phyloP scores from a whole-genome alignment of 176 grass and related monocot genomes.

The Zea luxurians region DNA sequence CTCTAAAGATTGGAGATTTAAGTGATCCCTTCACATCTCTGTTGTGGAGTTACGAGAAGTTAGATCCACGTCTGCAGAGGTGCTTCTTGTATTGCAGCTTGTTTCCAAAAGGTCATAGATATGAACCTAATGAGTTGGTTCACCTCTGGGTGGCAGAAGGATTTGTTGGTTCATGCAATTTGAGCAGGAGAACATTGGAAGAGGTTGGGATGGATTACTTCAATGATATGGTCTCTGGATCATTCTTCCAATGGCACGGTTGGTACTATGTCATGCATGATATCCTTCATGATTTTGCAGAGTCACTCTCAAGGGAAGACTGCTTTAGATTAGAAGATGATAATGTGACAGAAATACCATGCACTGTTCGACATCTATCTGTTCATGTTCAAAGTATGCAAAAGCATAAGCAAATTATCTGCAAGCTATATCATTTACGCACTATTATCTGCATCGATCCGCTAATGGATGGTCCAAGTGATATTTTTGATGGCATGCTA shows the following conservation, averaged over 20 bases:
- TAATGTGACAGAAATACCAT: neutral
- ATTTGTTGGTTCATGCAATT: neutral
- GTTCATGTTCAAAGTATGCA: neutral
- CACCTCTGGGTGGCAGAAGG: neutral
- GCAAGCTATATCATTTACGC: neutral
- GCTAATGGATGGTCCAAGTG: no score
- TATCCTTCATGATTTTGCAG: no score
- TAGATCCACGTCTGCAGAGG: no score
- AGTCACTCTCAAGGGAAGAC: no score
- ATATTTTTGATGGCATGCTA: no score
- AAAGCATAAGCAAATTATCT: constrained; percentile 2
- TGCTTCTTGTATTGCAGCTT: neutral
- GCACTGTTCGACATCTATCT: neutral
- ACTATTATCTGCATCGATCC: constrained; percentile 11
- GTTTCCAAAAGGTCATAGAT: constrained; percentile 18
- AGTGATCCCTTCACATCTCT: no score
- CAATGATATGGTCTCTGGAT: neutral
- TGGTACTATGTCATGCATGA: neutral
- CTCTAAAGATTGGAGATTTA: no score
- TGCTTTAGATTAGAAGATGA: no score
- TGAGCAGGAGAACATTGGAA: neutral
- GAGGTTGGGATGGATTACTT: neutral
- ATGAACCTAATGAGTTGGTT: neutral
- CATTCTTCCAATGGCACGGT: constrained; percentile 31
- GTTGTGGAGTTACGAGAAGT: no score